phyloP scores from a whole-genome alignment of 2,329 filamentous ascomycete species.

The Aureobasidium sp. region DNA sequence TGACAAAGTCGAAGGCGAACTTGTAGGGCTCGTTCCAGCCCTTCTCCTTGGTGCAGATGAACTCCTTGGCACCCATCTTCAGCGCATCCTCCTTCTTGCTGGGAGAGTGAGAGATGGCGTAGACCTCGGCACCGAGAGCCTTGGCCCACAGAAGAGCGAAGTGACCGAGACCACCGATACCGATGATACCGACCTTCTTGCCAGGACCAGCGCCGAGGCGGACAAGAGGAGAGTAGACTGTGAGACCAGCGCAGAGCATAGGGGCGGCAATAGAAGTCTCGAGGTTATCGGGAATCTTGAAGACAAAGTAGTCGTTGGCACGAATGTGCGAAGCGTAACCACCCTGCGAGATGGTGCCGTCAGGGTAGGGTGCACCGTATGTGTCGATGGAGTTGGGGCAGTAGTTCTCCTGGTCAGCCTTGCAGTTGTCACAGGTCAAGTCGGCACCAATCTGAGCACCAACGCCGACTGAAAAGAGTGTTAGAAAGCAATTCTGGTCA shows the following conservation, averaged over 20 bases:
- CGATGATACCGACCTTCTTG: constrained; percentile 71
- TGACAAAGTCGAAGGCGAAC: constrained; percentile 65
- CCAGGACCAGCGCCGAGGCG: constrained; percentile 69
- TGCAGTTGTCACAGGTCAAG: constrained; percentile 45
- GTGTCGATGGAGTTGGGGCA: constrained; percentile 45
- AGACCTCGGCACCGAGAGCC: constrained; percentile 55
- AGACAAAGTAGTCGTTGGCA: constrained; percentile 68
- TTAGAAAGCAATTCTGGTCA: background rate
- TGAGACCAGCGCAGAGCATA: constrained; percentile 70
- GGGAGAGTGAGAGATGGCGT: constrained; percentile 54
- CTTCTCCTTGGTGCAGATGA: constrained; percentile 52
- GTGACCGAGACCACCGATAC: constrained; percentile 47
- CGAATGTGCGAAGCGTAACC: constrained; percentile 63
- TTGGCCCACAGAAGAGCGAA: constrained; percentile 43
- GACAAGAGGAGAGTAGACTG: constrained; percentile 69
- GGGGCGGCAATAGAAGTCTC: constrained; percentile 57
- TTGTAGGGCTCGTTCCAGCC: constrained; percentile 51
- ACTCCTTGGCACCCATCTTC: constrained; percentile 54
- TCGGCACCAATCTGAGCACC: constrained; percentile 46
- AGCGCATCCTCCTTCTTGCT: constrained; percentile 54
- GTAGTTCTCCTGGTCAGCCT: constrained; percentile 48
- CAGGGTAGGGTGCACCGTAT: constrained; percentile 43
- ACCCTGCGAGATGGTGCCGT: constrained; percentile 59
- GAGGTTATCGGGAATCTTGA: constrained; percentile 70
- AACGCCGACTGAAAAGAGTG: constrained; percentile 39